Evolutionary conservation across 164 flowering plant species (phyloP).

Genomic region (Echeveria elegans): DNA sequence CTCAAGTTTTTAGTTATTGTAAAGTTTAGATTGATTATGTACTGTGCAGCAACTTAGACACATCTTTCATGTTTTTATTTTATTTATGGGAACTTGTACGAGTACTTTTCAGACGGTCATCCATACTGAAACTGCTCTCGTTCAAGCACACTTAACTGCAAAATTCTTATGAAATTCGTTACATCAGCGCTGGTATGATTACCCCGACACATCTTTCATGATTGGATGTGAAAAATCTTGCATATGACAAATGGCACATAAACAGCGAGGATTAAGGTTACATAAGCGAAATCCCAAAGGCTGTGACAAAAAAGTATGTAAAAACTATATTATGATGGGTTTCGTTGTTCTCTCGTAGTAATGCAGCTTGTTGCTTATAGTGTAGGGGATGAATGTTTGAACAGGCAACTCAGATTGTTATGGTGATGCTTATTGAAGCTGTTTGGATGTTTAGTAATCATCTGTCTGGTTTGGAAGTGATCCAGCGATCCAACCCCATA

Average conservation of each 20-base stretch:
- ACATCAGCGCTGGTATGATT: too few species aligned
- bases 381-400: neutral
- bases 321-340: neutral
- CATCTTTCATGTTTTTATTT: too few species aligned
- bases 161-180: too few species aligned
- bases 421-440: neutral
- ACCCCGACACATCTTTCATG: too few species aligned
- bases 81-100: too few species aligned
- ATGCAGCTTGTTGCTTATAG: neutral
- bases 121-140: too few species aligned
- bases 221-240: too few species aligned
- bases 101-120: too few species aligned
- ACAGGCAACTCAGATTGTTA: neutral
- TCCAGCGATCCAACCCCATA: constrained; percentile 99
- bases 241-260: too few species aligned
- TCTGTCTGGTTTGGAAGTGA: constrained; percentile 32
- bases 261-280: neutral
- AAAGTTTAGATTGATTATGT: neutral
- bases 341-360: neutral
- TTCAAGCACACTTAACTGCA: too few species aligned
- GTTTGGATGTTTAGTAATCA: constrained; percentile 24
- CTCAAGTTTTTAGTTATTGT: neutral
- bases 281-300: neutral
- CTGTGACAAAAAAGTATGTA: neutral
- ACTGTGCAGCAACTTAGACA: too few species aligned